Evolutionary conservation across 305 asterid genomes (phyloP).

Genomic region (Euphrasia arctica): DNA sequence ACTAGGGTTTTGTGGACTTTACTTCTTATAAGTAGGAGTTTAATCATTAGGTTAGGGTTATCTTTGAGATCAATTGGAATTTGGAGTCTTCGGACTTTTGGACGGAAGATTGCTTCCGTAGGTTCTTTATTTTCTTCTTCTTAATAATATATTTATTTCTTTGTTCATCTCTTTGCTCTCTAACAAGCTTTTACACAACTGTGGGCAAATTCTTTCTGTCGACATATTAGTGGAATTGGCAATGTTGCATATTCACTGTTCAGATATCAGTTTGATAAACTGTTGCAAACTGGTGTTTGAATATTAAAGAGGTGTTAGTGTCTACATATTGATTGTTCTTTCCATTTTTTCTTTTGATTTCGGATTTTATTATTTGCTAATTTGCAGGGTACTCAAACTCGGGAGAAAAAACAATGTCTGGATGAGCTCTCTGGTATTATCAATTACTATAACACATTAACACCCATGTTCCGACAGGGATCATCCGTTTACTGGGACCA

Average conservation of each 20-base stretch:
- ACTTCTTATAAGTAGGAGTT: too few species aligned
- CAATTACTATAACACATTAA: conserved; percentile 48
- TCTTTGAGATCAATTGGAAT: too few species aligned
- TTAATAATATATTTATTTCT: too few species aligned
- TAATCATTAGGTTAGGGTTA: too few species aligned
- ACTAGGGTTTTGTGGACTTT: too few species aligned
- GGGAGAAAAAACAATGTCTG: conserved; percentile 64
- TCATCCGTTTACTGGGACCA: conserved; percentile 71
- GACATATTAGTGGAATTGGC: background rate
- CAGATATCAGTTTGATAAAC: background rate
- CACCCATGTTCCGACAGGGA: conserved; percentile 64
- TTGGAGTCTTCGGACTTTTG: too few species aligned
- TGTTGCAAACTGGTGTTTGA: background rate
- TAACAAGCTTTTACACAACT: too few species aligned
- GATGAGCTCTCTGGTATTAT: conserved; percentile 40
- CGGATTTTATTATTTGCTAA: conserved; percentile 10
- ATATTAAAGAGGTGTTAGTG: background rate
- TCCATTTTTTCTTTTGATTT: background rate
- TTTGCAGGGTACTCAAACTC: conserved; percentile 79
- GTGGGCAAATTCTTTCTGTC: background rate
- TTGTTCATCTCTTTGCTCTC: too few species aligned
- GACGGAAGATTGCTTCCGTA: too few species aligned
- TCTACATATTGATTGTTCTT: background rate
- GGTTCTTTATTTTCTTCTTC: too few species aligned
- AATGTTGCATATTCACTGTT: background rate